Conservation (phyloP, 73 alveolate species). For the Uronychia setigera region DNA sequence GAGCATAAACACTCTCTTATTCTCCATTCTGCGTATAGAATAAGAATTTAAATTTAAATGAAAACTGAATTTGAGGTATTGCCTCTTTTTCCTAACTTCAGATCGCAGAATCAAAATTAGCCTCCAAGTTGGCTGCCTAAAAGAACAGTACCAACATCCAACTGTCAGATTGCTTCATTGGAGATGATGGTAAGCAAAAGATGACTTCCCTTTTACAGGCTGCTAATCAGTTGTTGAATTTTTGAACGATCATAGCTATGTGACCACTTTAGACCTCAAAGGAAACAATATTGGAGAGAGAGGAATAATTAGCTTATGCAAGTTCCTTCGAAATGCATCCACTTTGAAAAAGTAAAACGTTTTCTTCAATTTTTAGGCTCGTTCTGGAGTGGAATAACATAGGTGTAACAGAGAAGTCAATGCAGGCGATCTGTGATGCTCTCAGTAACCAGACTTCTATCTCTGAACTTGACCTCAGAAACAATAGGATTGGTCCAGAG, state of each 20-base stretch:
- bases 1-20: too few species aligned
- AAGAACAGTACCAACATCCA: too few species aligned
- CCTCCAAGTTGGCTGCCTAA: too few species aligned
- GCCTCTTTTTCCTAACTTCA: too few species aligned
- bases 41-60: too few species aligned
- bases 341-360: slow-evolving; percentile 6
- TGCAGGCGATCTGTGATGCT: slow-evolving; percentile 33
- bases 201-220: too few species aligned
- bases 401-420: slow-evolving; percentile 31
- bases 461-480: slow-evolving; percentile 37
- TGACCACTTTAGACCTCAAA: slow-evolving; percentile 39
- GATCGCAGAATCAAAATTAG: too few species aligned
- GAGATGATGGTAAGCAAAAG: too few species aligned
- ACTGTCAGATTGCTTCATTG: too few species aligned
- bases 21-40: too few species aligned
- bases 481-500: slow-evolving; percentile 30
- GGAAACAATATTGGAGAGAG: slow-evolving; percentile 50
- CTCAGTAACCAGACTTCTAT: slow-evolving; percentile 26
- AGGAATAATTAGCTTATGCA: slow-evolving; percentile 20
- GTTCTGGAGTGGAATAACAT: slow-evolving; percentile 42
- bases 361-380: too few species aligned
- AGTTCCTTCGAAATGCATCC: slow-evolving; percentile 22
- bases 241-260: slow-evolving; percentile 30
- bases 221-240: background rate
- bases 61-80: too few species aligned